A percentile compares a stretch with the other conserved stretches of the same genome.
phyloP scores from a whole-genome alignment of 768 basidiomycete species.

The Suillus subalutaceus region DNA sequence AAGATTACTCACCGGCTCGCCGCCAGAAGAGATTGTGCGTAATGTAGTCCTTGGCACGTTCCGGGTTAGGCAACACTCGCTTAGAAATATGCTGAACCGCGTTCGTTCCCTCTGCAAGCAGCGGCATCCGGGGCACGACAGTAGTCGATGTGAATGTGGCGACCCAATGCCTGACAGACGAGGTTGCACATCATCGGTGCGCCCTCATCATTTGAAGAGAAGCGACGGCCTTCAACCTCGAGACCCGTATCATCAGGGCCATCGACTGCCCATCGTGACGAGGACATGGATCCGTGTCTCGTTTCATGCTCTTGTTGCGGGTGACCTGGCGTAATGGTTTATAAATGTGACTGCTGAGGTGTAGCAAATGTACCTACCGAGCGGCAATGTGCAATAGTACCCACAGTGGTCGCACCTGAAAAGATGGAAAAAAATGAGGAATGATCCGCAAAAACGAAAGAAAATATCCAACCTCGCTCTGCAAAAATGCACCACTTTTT shows the following conservation, averaged over 20 bases:
- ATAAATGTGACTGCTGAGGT: not conserved
- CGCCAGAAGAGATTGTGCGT: constrained; percentile 60
- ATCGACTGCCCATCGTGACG: constrained; percentile 58
- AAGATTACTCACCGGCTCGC: constrained; percentile 47
- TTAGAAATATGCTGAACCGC: constrained; percentile 50
- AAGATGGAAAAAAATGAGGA: not conserved
- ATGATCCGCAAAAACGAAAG: not conserved
- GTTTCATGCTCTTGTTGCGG: constrained; percentile 65
- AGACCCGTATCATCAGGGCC: constrained; percentile 50
- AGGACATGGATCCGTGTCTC: constrained; percentile 64
- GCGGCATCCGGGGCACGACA: constrained; percentile 45
- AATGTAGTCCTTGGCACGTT: constrained; percentile 53
- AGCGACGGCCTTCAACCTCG: constrained; percentile 59
- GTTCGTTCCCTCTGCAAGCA: constrained; percentile 40
- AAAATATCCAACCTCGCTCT: constrained; percentile 41
- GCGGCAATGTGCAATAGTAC: constrained; percentile 60
- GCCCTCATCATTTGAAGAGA: constrained; percentile 55
- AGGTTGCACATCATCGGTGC: constrained; percentile 68
- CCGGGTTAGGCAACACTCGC: constrained; percentile 49
- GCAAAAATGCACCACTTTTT: constrained; percentile 55
- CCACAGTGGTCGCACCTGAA: constrained; percentile 55
- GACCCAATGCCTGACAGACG: constrained; percentile 54
- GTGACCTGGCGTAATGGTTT: constrained; percentile 43
- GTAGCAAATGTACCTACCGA: constrained; percentile 38
- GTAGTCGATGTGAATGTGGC: constrained; percentile 60